Evolutionary conservation across 75 land plant species (phyloP), one percentile per base, ranked within the genome.

Genomic region (Ceratopteris richardii): DNA sequence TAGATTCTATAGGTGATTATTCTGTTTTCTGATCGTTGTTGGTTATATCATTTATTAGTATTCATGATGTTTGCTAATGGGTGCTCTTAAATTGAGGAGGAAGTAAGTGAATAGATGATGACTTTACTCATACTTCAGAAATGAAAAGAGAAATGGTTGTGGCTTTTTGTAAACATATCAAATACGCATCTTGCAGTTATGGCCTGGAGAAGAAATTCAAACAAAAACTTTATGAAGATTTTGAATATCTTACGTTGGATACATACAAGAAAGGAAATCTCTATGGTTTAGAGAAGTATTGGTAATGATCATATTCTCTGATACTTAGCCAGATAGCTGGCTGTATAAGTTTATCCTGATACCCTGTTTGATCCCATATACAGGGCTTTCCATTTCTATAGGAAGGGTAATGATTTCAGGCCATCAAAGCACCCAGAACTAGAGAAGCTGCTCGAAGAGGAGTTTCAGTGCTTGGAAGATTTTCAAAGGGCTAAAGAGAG

Each of bases 241-340:
- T 95, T 84, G 99, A 90, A 62, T 70, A 84, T 63, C 77, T 87
- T 5, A 82, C 97, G 0, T 67, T 90, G 54, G 88, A 90, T 28
- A 87, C 84, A 43, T 90, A 84, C 53, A 67, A 71, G 19, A 86
- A 80, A 53, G 99, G 99, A 47, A 87, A 85, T 66, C 80, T 95
- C 29, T 95, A 95, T 71, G 99, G 99, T 42, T 86, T 95, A n/a
- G 99, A 95, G 68, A 86, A 95, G 76, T 95, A 95, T 63, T 90
- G 99, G 99, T 95, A 78, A 44, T 46, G 53, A 12, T 17, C 48
- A 33, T 5, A 17, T 10, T 18, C 19, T 40, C 3, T 17, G 43
- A 12, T 26, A 14, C 14, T 2, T 23, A 31, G 46, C 24, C 6
- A 22, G 23, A 1, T 58, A 25, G n/a, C 37, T 33, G 7, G 37